Conservation (phyloP, 192 early-diverging fungal species). For the Coemansia sp. region DNA sequence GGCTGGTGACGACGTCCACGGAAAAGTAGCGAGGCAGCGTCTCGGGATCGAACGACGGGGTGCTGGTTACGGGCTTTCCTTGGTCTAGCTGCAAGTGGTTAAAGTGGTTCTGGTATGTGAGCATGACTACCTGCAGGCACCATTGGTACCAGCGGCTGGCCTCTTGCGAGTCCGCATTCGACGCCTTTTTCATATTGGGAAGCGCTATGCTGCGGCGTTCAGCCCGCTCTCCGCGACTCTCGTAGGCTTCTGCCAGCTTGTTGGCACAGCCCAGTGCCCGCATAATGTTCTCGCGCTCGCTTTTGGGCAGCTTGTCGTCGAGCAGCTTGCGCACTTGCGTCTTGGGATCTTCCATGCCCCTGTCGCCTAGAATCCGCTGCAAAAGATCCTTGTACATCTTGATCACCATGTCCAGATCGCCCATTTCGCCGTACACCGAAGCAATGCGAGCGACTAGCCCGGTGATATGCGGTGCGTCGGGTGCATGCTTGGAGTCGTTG, state of each 20-base stretch:
- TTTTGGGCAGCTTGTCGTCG: conserved; percentile 16
- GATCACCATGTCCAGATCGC: conserved; percentile 41
- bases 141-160: conserved; percentile 54
- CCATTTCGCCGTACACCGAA: conserved; percentile 39
- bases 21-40: conserved; percentile 46
- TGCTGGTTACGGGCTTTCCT: conserved; percentile 14
- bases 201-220: conserved; percentile 41
- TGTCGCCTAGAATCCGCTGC: conserved; percentile 40
- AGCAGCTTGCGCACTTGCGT: conserved; percentile 29
- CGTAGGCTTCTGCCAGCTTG: conserved; percentile 49
- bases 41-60: conserved; percentile 43
- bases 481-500: conserved; percentile 24
- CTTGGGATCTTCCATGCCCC: conserved; percentile 34
- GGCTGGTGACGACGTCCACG: conserved; percentile 38
- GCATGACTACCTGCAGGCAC: conserved; percentile 50
- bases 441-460: conserved; percentile 45
- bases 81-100: conserved; percentile 38
- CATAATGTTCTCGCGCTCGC: conserved; percentile 25
- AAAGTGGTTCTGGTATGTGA: conserved; percentile 49
- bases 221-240: conserved; percentile 32
- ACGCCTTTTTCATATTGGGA: conserved; percentile 18
- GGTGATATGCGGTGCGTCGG: conserved; percentile 36
- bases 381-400: conserved; percentile 33
- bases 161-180: conserved; percentile 21
- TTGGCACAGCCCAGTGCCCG: conserved; percentile 48